Evolutionary conservation across 768 basidiomycete genomes (phyloP).

Genomic region (Paxillus involutus): DNA sequence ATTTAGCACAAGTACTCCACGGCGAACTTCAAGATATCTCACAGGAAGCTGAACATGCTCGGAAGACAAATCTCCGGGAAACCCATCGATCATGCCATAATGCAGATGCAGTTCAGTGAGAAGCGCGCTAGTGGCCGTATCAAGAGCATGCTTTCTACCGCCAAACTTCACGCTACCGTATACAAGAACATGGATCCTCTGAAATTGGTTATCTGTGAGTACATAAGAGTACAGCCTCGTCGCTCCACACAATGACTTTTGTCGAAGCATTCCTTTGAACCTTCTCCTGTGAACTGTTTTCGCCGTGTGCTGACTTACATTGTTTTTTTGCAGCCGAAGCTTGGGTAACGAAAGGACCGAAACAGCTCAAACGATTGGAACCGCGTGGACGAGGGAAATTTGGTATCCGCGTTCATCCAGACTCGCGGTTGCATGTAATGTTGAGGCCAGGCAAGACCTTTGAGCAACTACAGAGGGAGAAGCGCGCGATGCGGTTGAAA

Average conservation of each 20-base stretch:
- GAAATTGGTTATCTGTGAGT: slow-evolving; percentile 82
- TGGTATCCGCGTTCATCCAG: slow-evolving; percentile 76
- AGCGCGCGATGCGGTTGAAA: slow-evolving; percentile 65
- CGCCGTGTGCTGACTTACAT: slow-evolving; percentile 3
- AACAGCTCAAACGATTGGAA: slow-evolving; percentile 64
- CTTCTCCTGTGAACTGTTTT: background rate
- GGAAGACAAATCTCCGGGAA: slow-evolving; percentile 85
- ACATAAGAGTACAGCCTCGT: background rate
- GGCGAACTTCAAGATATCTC: slow-evolving; percentile 89
- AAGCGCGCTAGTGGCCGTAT: slow-evolving; percentile 87
- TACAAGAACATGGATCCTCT: slow-evolving; percentile 73
- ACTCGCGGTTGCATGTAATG: slow-evolving; percentile 72
- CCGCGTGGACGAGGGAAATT: slow-evolving; percentile 79
- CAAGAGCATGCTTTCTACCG: slow-evolving; percentile 84
- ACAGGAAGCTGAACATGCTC: slow-evolving; percentile 88
- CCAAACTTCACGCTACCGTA: slow-evolving; percentile 78
- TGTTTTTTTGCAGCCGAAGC: slow-evolving; percentile 64
- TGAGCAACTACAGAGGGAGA: slow-evolving; percentile 63
- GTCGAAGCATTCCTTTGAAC: background rate
- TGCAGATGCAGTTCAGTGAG: slow-evolving; percentile 96
- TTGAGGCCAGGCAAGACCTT: slow-evolving; percentile 80
- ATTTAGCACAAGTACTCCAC: slow-evolving; percentile 90
- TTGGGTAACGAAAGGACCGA: slow-evolving; percentile 89
- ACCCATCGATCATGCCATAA: slow-evolving; percentile 91
- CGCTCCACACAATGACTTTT: background rate